Base-by-base conservation (phyloP, 2,329 filamentous ascomycete species). In the Sporothrix humicola region DNA sequence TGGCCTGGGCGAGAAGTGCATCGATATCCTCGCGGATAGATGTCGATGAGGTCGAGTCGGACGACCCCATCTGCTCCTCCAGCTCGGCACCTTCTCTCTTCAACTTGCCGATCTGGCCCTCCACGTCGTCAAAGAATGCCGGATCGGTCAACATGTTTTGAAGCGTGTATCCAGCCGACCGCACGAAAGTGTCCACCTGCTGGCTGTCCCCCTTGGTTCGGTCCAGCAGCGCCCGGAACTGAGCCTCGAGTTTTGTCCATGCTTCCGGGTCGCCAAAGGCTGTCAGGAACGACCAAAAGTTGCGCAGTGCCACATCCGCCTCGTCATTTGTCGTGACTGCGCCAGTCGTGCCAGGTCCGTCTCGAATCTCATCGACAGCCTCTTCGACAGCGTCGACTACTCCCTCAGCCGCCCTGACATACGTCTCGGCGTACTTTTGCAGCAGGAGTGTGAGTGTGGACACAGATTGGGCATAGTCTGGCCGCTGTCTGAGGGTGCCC, bases 91-190 rank as follows among this genome's bases (percentile, higher is more conserved):
- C 85, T 78, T 87, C 86, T 12, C 82, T 81, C 44, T 87, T 84
- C 6, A 91, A 77, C 2, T 86, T 82, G 15, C 85, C 81, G 52
- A 90, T 82, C 10, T 86, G 85, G 68, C 86, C 81, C 31, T 92
- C 89, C 0, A 90, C 90, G 54, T 93, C 87, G 65, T 95, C 92
- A 78, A 97, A 93, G 82, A 97, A 98, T 3, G 91, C 88, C 0
- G 95, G 95, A 75, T 98, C 92, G 0, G 90, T 96, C 58, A 98
- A 84, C 80, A 98, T 90, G 75, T 92, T 91, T 79, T 97, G 92
- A 4, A 97, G 81, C 3, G 92, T 89, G 72, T 90, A 89, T 12
- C 92, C 92, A 44, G 95, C 84, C 63, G 97, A 89, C 26, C 86
- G 86, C 79, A 97, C 88, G 37, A 97, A 83, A 15, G 90, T 85